A percentile compares a stretch with the other conserved stretches of the same genome.
These are phyloP conservation scores for Exidia glandulosa DNA, from an alignment of 768 basidiomycete species.

Conservation along the genomic window DNA sequence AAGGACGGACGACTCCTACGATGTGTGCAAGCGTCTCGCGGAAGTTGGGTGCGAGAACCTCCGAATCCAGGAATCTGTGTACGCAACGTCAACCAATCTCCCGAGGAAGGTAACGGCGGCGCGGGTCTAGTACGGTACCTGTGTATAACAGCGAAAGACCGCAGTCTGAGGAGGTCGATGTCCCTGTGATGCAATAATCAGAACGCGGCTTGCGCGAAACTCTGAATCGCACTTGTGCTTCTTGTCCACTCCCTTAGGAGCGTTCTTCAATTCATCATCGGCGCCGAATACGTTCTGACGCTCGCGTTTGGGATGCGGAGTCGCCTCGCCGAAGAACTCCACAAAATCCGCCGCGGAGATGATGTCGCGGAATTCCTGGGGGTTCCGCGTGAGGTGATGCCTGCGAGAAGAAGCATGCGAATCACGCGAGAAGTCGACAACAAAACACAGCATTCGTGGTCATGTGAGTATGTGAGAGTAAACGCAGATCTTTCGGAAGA, in stretches of 20 bases:
- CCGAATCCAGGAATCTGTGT: slow-evolving; percentile 58
- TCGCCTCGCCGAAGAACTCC: slow-evolving; percentile 60
- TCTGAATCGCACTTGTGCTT: slow-evolving; percentile 48
- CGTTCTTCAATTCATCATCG: slow-evolving; percentile 82
- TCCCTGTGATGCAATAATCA: slow-evolving; percentile 38
- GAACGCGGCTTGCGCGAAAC: not conserved
- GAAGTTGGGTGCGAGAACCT: slow-evolving; percentile 61
- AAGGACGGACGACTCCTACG: slow-evolving; percentile 49
- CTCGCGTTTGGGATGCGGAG: slow-evolving; percentile 47
- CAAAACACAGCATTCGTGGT: not conserved
- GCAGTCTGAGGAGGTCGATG: slow-evolving; percentile 83
- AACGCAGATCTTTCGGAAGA: not conserved
- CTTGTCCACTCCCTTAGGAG: slow-evolving; percentile 85
- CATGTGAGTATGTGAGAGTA: not conserved
- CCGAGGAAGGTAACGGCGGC: slow-evolving; percentile 4
- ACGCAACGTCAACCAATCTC: slow-evolving; percentile 1
- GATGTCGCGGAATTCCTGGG: slow-evolving; percentile 50
- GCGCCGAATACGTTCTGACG: slow-evolving; percentile 72
- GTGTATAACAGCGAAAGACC: slow-evolving; percentile 60
- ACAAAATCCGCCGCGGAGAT: slow-evolving; percentile 67
- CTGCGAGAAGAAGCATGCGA: slow-evolving; percentile 19
- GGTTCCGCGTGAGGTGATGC: slow-evolving; percentile 49
- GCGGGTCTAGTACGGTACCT: slow-evolving; percentile 28
- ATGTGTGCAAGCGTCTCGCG: slow-evolving; percentile 47
- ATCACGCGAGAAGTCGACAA: not conserved